phyloP scores from a whole-genome alignment of 176 grass and related monocot genomes.

The Oryza glaberrima region DNA sequence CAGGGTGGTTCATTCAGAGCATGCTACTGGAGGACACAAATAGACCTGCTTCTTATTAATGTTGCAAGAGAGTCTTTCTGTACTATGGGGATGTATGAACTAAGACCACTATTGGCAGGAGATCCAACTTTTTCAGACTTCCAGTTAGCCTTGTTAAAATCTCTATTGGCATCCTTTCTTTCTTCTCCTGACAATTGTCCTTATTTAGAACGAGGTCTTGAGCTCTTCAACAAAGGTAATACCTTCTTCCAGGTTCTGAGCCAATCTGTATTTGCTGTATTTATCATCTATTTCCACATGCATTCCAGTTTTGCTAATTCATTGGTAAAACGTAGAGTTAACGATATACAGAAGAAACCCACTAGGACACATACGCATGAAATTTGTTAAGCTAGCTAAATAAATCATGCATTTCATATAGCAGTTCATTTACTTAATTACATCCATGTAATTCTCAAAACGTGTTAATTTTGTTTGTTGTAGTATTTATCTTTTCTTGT shows the following conservation, averaged over 20 bases:
- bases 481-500: neutral
- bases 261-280: neutral
- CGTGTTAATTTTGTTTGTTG: neutral
- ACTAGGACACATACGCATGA: neutral
- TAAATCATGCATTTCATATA: neutral
- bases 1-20: slow-evolving; percentile 56
- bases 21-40: slow-evolving; percentile 42
- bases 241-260: neutral
- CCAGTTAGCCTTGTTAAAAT: slow-evolving; percentile 49
- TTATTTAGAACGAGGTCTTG: slow-evolving; percentile 53
- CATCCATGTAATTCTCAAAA: neutral
- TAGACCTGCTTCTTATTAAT: slow-evolving; percentile 52
- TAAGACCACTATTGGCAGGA: slow-evolving; percentile 7
- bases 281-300: neutral
- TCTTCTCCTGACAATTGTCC: slow-evolving; percentile 39
- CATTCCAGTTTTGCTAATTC: neutral
- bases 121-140: slow-evolving; percentile 42
- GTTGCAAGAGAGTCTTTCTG: slow-evolving; percentile 50
- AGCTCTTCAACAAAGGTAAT: slow-evolving; percentile 62
- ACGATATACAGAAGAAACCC: neutral
- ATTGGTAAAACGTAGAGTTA: neutral
- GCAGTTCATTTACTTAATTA: neutral
- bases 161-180: slow-evolving; percentile 62
- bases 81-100: slow-evolving; percentile 25
- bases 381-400: neutral